Percentiles rank a stretch among this genome's conserved stretches.
phyloP scores from a whole-genome alignment of 768 basidiomycete genomes.

The Lentinula lateritia region DNA sequence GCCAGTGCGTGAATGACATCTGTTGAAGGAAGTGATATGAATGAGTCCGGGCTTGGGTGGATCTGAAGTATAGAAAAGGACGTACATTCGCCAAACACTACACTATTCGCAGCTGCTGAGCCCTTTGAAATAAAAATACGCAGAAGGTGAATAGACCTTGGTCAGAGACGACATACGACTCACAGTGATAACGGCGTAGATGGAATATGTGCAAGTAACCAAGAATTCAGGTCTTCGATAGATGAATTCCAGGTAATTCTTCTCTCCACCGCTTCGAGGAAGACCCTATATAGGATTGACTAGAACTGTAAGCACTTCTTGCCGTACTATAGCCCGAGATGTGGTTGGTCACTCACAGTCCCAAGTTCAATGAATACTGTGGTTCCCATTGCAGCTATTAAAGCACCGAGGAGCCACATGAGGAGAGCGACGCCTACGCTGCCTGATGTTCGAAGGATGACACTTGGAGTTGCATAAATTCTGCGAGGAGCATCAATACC shows the following conservation, averaged over 20 bases:
- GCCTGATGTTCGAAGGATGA: slow-evolving; percentile 61
- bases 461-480: slow-evolving; percentile 66
- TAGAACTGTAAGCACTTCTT: not conserved
- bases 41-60: not conserved
- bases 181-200: slow-evolving; percentile 55
- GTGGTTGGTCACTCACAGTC: slow-evolving; percentile 38
- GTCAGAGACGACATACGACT: slow-evolving; percentile 15
- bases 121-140: slow-evolving; percentile 38
- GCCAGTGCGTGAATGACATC: slow-evolving; percentile 55
- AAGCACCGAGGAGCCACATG: slow-evolving; percentile 68
- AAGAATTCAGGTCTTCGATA: slow-evolving; percentile 58
- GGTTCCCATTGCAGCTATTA: slow-evolving; percentile 61
- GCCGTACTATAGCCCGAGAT: slow-evolving; percentile 31
- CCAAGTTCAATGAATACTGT: slow-evolving; percentile 73
- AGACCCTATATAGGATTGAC: slow-evolving; percentile 39
- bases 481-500: slow-evolving; percentile 24
- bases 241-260: slow-evolving; percentile 72
- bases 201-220: slow-evolving; percentile 51
- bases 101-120: slow-evolving; percentile 49
- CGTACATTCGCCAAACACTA: slow-evolving; percentile 73
- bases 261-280: slow-evolving; percentile 70
- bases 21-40: slow-evolving; percentile 18
- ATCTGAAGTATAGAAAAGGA: not conserved
- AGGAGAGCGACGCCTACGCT: slow-evolving; percentile 64
- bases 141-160: not conserved